Conservation (phyloP, 2,329 filamentous ascomycete species). For the Verruconis gallopava region DNA sequence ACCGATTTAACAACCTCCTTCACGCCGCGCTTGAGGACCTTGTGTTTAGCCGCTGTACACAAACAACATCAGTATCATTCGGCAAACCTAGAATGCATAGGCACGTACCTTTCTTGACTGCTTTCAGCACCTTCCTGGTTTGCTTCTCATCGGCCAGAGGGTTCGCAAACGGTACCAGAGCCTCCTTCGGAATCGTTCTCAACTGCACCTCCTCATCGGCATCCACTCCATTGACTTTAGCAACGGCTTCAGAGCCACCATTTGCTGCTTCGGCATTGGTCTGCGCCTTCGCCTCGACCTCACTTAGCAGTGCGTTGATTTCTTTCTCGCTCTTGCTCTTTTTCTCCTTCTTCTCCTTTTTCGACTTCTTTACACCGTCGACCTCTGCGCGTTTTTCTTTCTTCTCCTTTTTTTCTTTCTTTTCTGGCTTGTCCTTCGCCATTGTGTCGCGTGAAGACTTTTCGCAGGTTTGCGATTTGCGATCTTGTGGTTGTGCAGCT, state of each 20-base stretch:
- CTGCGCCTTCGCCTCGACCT: conserved; percentile 28
- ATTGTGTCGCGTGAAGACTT: too few relatives aligned
- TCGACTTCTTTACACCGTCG: conserved; percentile 29
- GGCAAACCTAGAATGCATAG: not conserved
- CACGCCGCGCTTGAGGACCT: conserved; percentile 91
- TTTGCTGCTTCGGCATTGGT: conserved; percentile 41
- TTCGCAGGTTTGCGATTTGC: too few relatives aligned
- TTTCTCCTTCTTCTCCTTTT: conserved; percentile 27
- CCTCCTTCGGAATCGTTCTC: conserved; percentile 25
- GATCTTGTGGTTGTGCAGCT: too few relatives aligned
- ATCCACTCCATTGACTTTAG: conserved; percentile 10
- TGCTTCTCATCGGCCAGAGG: conserved; percentile 70
- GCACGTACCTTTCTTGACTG: conserved; percentile 45
- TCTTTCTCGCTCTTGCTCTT: conserved; percentile 32
- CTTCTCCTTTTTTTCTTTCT: conserved; percentile 49
- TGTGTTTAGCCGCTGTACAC: conserved; percentile 73
- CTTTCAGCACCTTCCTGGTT: conserved; percentile 52
- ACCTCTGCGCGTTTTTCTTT: conserved; percentile 50
- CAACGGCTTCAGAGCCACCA: conserved; percentile 12
- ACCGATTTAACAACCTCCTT: conserved; percentile 99
- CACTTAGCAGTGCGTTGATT: not conserved
- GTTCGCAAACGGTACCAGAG: conserved; percentile 71
- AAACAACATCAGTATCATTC: conserved; percentile 11
- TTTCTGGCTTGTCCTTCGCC: conserved; percentile 14
- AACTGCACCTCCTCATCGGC: conserved; percentile 3